These are phyloP conservation scores for Vanilla planifolia DNA, from an alignment of 106 monocot species.

Conservation along the genomic window DNA sequence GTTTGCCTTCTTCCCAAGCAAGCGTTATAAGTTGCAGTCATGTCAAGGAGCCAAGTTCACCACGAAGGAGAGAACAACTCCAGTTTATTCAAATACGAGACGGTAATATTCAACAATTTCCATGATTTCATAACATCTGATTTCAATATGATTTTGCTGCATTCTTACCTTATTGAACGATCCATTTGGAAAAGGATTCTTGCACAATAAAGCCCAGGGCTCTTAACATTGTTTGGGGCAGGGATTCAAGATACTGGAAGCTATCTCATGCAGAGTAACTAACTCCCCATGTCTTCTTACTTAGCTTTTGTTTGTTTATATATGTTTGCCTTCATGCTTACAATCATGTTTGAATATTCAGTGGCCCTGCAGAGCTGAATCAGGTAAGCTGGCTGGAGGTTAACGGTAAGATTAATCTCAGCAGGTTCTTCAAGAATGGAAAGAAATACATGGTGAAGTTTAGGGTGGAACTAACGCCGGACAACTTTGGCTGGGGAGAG, in stretches of 20 bases:
- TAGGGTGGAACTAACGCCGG: slow-evolving; percentile 6
- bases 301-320: neutral
- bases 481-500: slow-evolving; percentile 20
- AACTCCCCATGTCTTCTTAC: neutral
- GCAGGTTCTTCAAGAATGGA: neutral
- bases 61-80: too few relatives aligned
- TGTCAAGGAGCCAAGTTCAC: too few relatives aligned
- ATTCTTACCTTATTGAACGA: too few relatives aligned
- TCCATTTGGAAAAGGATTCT: neutral
- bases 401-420: neutral
- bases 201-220: slow-evolving; percentile 6
- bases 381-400: slow-evolving; percentile 25
- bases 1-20: too few relatives aligned
- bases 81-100: too few relatives aligned
- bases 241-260: slow-evolving; percentile 6
- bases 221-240: slow-evolving; percentile 10
- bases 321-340: neutral
- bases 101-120: too few relatives aligned
- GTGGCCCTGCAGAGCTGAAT: slow-evolving; percentile 4
- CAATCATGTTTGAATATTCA: neutral
- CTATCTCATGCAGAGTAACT: neutral
- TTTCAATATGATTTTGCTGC: too few relatives aligned
- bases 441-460: slow-evolving; percentile 6
- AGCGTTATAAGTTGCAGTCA: too few relatives aligned
- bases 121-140: too few relatives aligned